Evolutionary conservation across 192 early-diverging fungal genomes (phyloP).

Genomic region (Chytriomyces confervae): DNA sequence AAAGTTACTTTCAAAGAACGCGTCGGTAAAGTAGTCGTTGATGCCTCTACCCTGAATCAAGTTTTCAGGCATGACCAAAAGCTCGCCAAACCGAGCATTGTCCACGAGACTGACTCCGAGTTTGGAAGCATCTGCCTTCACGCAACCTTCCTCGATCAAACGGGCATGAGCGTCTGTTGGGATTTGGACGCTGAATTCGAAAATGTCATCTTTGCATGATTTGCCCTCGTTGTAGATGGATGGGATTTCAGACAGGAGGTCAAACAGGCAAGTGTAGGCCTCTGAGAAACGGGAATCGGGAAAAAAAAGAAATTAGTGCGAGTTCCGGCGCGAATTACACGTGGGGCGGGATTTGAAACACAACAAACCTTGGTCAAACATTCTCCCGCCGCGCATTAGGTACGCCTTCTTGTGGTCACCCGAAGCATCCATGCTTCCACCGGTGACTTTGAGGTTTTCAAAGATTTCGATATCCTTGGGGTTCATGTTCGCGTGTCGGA

Average conservation of each 20-base stretch:
- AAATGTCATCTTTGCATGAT: constrained; percentile 41
- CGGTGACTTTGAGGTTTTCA: constrained; percentile 35
- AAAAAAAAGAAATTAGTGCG: neutral
- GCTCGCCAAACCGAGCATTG: constrained; percentile 23
- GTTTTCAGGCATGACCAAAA: constrained; percentile 33
- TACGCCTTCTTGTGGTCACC: constrained; percentile 33
- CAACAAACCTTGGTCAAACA: constrained; percentile 38
- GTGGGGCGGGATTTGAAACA: neutral
- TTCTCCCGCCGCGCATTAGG: constrained; percentile 38
- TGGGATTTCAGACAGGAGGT: constrained; percentile 42
- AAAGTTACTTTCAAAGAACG: constrained; percentile 44
- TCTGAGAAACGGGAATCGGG: constrained; percentile 8
- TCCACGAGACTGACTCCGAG: constrained; percentile 37
- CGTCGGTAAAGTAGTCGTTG: constrained; percentile 41
- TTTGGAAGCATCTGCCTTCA: constrained; percentile 31
- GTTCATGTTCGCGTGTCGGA: constrained; percentile 35
- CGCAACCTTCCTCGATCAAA: constrained; percentile 31
- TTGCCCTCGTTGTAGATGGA: constrained; percentile 33
- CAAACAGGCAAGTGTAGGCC: constrained; percentile 40
- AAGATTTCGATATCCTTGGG: constrained; percentile 39
- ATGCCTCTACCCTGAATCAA: constrained; percentile 37
- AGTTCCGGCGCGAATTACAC: neutral
- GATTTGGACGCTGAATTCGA: constrained; percentile 27
- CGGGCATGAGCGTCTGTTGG: constrained; percentile 38
- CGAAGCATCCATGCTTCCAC: constrained; percentile 41